A percentile compares a stretch with the other conserved stretches of the same genome.
phyloP scores from a whole-genome alignment of 768 basidiomycete genomes.

The Tylopilus sp. region DNA sequence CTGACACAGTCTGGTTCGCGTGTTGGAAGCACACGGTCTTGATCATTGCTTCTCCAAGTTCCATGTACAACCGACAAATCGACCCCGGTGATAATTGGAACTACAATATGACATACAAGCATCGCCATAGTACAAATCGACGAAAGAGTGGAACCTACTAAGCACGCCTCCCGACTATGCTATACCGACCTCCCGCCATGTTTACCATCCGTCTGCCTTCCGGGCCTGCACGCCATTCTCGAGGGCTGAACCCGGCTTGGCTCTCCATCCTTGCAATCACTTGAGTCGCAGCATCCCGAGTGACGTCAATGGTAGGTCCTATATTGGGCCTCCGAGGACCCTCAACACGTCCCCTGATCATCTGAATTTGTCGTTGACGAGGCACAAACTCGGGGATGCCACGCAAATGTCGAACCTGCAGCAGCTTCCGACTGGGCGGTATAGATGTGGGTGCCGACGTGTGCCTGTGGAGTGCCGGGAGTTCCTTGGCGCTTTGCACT shows the following conservation, averaged over 20 bases:
- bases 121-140: constrained; percentile 20
- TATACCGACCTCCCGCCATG: constrained; percentile 2
- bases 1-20: neutral
- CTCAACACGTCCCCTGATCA: neutral
- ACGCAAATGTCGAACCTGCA: constrained; percentile 7
- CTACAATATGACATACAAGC: neutral
- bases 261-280: constrained; percentile 25
- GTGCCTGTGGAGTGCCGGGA: neutral
- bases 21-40: no score
- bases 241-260: constrained; percentile 10
- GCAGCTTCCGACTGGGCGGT: neutral
- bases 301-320: neutral
- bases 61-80: neutral
- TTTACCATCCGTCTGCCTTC: neutral
- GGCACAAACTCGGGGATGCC: constrained; percentile 28
- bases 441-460: neutral
- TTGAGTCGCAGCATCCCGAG: constrained; percentile 16
- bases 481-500: neutral
- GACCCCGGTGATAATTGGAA: neutral
- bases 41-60: no score
- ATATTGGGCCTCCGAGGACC: neutral
- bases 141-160: neutral
- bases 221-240: constrained; percentile 4
- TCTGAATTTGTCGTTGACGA: constrained; percentile 11
- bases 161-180: constrained; percentile 3